These are phyloP conservation scores for Avena sativa DNA, from an alignment of 176 grass and related monocot genomes.

Conservation along the genomic window DNA sequence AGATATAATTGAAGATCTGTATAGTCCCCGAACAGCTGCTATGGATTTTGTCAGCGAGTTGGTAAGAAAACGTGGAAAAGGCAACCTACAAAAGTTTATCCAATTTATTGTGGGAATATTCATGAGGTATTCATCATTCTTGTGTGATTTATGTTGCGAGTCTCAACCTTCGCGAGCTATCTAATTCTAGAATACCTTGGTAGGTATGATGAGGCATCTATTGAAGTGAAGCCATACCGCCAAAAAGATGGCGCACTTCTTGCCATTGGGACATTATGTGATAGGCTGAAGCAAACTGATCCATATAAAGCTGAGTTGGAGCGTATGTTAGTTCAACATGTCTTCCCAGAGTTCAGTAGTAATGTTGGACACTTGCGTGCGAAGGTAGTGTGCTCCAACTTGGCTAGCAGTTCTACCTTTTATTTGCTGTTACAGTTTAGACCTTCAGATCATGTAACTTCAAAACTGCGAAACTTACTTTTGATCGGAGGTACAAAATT, in stretches of 20 bases:
- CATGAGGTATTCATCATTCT: constrained; percentile 55
- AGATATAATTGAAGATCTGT: constrained; percentile 97
- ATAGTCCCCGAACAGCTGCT: constrained; percentile 89
- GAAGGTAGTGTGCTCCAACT: constrained; percentile 59
- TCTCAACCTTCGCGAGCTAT: constrained; percentile 21
- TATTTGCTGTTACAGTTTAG: constrained; percentile 21
- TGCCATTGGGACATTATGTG: constrained; percentile 92
- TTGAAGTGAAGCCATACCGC: constrained; percentile 74
- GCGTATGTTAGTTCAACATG: constrained; percentile 89
- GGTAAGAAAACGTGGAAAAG: constrained; percentile 84
- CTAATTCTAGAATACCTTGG: constrained; percentile 41
- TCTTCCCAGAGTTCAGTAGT: constrained; percentile 83
- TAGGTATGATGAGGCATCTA: constrained; percentile 78
- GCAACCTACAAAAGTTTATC: constrained; percentile 85
- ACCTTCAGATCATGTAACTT: not conserved
- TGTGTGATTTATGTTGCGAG: constrained; percentile 19
- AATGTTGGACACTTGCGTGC: constrained; percentile 81
- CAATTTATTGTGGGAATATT: constrained; percentile 89
- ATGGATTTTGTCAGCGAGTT: constrained; percentile 97
- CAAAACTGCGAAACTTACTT: too few species aligned
- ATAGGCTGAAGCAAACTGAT: constrained; percentile 92
- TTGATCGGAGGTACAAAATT: not conserved
- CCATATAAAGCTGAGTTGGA: constrained; percentile 88
- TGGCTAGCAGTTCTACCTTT: not conserved
- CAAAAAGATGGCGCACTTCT: constrained; percentile 99